These are phyloP conservation scores for Blastocystis sp. DNA, from an alignment of 352 stramenopile species.

Conservation along the genomic window DNA sequence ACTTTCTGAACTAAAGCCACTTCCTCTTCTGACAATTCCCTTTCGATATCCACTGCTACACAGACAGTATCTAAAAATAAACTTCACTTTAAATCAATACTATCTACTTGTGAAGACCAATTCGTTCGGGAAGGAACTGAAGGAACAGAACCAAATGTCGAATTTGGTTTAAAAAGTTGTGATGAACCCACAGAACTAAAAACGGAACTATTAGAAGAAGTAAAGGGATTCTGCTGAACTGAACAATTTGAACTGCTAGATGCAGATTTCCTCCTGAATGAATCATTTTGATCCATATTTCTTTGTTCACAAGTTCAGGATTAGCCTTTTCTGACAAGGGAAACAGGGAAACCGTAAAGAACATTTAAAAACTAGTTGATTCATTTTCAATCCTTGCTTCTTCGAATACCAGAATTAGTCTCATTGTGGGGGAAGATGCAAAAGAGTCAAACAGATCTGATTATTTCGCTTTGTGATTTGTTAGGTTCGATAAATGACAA, in stretches of 20 bases:
- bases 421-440: not conserved
- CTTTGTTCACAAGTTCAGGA: too few species aligned
- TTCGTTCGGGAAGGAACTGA: not conserved
- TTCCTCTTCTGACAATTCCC: not conserved
- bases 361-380: too few species aligned
- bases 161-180: too few species aligned
- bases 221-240: too few species aligned
- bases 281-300: too few species aligned
- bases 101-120: not conserved
- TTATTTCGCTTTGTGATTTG: constrained; percentile 23
- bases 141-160: not conserved
- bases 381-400: not conserved
- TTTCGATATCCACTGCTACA: not conserved
- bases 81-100: not conserved
- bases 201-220: too few species aligned
- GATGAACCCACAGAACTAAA: too few species aligned
- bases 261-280: too few species aligned
- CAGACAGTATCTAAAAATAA: not conserved
- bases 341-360: too few species aligned
- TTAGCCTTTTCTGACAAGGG: too few species aligned
- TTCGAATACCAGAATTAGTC: not conserved
- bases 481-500: constrained; percentile 34
- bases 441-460: constrained; percentile 44
- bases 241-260: too few species aligned
- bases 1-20: not conserved